Conservation (phyloP, 495 filamentous ascomycete species). For the Penicillium herquei region DNA sequence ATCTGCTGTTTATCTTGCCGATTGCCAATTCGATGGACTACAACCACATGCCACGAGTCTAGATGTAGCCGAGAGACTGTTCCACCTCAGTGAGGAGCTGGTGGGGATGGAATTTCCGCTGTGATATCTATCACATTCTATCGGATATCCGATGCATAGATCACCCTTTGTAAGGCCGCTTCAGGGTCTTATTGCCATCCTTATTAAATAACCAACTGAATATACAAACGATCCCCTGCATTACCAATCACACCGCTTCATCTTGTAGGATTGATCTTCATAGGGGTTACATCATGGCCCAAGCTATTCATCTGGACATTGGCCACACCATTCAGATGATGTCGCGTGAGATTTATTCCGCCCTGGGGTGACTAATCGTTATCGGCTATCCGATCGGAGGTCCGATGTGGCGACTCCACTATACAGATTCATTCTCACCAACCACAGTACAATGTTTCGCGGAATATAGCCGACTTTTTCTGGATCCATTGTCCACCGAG, state of each 20-base stretch:
- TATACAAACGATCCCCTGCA: neutral
- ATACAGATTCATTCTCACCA: constrained; percentile 4
- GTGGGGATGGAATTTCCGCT: constrained; percentile 37
- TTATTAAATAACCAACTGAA: neutral
- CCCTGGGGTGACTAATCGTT: neutral
- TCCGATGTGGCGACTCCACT: constrained; percentile 26
- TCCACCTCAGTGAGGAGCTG: constrained; percentile 49
- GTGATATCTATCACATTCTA: constrained; percentile 5
- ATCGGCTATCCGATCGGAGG: constrained; percentile 24
- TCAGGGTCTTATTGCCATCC: neutral
- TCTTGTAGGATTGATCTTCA: no score
- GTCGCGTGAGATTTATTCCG: neutral
- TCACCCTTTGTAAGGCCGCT: neutral
- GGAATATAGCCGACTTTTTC: constrained; percentile 17
- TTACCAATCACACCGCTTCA: neutral
- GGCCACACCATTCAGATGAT: no score
- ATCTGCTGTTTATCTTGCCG: constrained; percentile 20
- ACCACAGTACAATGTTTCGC: constrained; percentile 15
- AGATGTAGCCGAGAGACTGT: constrained; percentile 39
- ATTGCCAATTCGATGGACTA: constrained; percentile 27
- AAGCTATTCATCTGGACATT: no score
- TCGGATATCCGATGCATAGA: constrained; percentile 11
- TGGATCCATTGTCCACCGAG: constrained; percentile 15
- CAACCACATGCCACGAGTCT: constrained; percentile 28
- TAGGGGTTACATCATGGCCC: no score